Conservation (phyloP, 345 rosid genomes). For the Arabis alpina region DNA sequence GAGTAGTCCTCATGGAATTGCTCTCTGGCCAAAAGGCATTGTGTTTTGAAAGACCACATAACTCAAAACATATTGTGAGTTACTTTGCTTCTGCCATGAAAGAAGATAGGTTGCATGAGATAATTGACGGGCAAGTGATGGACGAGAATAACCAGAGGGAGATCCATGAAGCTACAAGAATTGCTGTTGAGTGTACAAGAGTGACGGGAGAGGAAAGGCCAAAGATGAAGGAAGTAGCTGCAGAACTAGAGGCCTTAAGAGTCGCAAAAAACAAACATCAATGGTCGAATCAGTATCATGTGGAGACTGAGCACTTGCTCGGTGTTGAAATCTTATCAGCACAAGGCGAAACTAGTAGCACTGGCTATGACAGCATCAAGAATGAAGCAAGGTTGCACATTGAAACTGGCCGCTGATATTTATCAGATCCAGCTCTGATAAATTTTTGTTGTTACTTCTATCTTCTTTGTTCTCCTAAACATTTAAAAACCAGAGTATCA, state of each 20-base stretch:
- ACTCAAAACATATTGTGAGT: conserved; percentile 39
- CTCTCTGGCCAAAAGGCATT: conserved; percentile 43
- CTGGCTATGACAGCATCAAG: conserved; percentile 31
- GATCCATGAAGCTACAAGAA: conserved; percentile 13
- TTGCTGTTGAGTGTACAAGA: conserved; percentile 39
- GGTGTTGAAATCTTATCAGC: conserved; percentile 6
- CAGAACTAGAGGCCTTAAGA: conserved; percentile 35
- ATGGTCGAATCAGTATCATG: conserved; percentile 9
- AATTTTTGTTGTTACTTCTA: too few species aligned
- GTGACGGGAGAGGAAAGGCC: conserved; percentile 46
- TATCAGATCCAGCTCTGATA: too few species aligned
- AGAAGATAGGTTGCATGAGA: conserved; percentile 13
- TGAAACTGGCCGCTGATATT: conserved; percentile 24
- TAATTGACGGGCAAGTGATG: conserved; percentile 28
- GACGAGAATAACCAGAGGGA: conserved; percentile 17
- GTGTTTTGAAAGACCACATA: conserved; percentile 27
- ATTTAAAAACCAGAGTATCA: too few species aligned
- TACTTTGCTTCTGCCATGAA: conserved; percentile 38
- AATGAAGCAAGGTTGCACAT: conserved; percentile 4
- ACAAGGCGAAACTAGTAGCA: neutral
- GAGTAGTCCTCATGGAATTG: conserved; percentile 51
- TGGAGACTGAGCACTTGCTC: conserved; percentile 27
- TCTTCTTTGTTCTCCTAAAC: too few species aligned
- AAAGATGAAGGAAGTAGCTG: conserved; percentile 47
- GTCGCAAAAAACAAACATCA: conserved; percentile 20